Conservation (phyloP, 2,329 filamentous ascomycete species). For the Fusarium sp. region DNA sequence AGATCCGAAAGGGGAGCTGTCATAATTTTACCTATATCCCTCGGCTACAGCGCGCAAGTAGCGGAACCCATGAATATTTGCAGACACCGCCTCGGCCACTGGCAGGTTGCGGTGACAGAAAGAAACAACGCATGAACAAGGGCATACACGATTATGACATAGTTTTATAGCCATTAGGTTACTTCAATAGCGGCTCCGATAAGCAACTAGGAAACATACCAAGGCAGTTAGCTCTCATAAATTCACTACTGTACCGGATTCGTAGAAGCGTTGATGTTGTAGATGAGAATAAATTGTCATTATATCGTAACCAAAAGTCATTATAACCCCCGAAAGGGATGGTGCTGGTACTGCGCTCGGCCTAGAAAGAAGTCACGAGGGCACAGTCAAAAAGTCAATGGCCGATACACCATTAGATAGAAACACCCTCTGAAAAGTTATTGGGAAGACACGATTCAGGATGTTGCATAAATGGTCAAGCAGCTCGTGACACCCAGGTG, state of each 20-base stretch:
- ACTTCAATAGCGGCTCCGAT: not conserved
- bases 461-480: not conserved
- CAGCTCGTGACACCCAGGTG: not conserved
- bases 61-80: not conserved
- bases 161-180: not conserved
- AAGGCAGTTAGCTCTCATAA: not conserved
- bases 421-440: not conserved
- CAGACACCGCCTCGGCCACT: not conserved
- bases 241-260: not conserved
- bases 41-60: not conserved
- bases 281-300: not conserved
- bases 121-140: not conserved
- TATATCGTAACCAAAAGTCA: not conserved
- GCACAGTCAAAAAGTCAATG: not conserved
- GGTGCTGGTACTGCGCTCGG: not conserved
- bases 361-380: not conserved
- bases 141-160: slow-evolving; percentile 18
- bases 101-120: not conserved
- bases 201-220: not conserved
- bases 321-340: not conserved
- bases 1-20: too few relatives aligned
- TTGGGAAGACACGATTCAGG: not conserved
- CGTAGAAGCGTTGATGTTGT: not conserved
- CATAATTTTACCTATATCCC: not conserved
- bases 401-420: not conserved